A percentile compares a stretch with the other conserved stretches of the same genome.
Conservation (phyloP, 306 rosid species). For the Gleditsia sinensis region DNA sequence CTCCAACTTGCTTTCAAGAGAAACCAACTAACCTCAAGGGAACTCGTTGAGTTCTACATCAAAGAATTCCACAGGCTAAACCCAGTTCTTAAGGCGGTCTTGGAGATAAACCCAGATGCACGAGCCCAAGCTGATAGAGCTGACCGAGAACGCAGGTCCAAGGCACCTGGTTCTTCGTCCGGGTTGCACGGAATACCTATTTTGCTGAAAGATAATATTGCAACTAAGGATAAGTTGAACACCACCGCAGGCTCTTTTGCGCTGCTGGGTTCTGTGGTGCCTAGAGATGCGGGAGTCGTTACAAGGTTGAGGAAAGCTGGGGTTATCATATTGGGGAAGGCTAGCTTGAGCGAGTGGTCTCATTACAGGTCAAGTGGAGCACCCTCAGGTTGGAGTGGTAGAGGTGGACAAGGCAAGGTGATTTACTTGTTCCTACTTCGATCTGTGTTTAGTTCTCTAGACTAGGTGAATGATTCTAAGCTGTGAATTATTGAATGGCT, state of each 20-base stretch:
- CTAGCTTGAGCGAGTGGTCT: slow-evolving; percentile 69
- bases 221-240: slow-evolving; percentile 68
- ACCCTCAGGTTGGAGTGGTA: slow-evolving; percentile 61
- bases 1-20: slow-evolving; percentile 55
- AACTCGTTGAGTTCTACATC: slow-evolving; percentile 63
- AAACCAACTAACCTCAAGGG: slow-evolving; percentile 57
- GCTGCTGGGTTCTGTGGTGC: slow-evolving; percentile 59
- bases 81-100: slow-evolving; percentile 45
- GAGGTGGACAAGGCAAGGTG: slow-evolving; percentile 67
- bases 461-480: too few species aligned
- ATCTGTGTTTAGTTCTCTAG: background rate
- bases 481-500: background rate
- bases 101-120: slow-evolving; percentile 72
- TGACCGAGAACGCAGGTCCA: slow-evolving; percentile 38
- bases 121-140: slow-evolving; percentile 53
- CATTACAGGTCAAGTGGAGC: slow-evolving; percentile 1
- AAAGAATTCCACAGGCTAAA: slow-evolving; percentile 44
- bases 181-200: slow-evolving; percentile 66
- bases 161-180: slow-evolving; percentile 19
- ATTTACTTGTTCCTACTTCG: background rate
- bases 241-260: slow-evolving; percentile 73
- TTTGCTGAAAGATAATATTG: slow-evolving; percentile 66
- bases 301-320: slow-evolving; percentile 63
- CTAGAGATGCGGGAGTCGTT: slow-evolving; percentile 70
- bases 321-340: slow-evolving; percentile 71